A percentile compares a stretch with the other conserved stretches of the same genome.
These are phyloP conservation scores for Fusarium sp. DNA, from an alignment of 2,329 filamentous ascomycete genomes.

Conservation along the genomic window DNA sequence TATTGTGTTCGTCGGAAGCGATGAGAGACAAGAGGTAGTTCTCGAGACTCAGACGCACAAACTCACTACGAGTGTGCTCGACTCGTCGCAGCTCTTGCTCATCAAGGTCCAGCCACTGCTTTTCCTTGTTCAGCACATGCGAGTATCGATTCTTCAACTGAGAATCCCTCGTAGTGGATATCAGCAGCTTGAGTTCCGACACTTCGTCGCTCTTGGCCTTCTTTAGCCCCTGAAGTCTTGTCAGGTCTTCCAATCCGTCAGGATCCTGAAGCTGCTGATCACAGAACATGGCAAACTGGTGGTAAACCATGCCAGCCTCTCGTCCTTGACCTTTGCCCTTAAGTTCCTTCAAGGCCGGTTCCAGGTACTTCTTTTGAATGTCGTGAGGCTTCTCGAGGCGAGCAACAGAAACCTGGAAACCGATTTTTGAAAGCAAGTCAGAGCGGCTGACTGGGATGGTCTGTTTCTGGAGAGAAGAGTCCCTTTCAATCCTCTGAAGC, in stretches of 20 bases:
- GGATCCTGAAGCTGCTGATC: slow-evolving; percentile 92
- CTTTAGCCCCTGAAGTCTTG: slow-evolving; percentile 81
- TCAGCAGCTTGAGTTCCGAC: slow-evolving; percentile 73
- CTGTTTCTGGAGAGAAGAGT: slow-evolving; percentile 73
- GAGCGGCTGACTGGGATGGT: slow-evolving; percentile 78
- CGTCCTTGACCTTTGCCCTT: slow-evolving; percentile 74
- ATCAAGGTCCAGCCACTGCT: slow-evolving; percentile 90
- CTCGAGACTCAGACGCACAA: slow-evolving; percentile 88
- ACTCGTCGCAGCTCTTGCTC: slow-evolving; percentile 86
- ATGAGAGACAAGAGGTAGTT: slow-evolving; percentile 90
- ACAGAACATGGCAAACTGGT: slow-evolving; percentile 95
- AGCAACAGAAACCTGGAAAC: slow-evolving; percentile 89
- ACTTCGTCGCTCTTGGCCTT: slow-evolving; percentile 87
- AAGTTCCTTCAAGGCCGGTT: slow-evolving; percentile 85
- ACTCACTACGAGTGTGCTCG: slow-evolving; percentile 79
- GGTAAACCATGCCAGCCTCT: slow-evolving; percentile 89
- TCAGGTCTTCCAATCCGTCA: slow-evolving; percentile 86
- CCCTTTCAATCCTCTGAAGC: slow-evolving; percentile 77
- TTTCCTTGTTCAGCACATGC: slow-evolving; percentile 76
- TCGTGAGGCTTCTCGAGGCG: slow-evolving; percentile 90
- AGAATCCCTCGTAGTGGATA: slow-evolving; percentile 61
- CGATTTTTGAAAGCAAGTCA: slow-evolving; percentile 87
- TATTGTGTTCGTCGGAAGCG: slow-evolving; percentile 89
- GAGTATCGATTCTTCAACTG: slow-evolving; percentile 68
- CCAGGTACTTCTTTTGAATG: slow-evolving; percentile 88